Base-by-base conservation (phyloP, 1,284 basidiomycete species). In the Mycena sp. region DNA sequence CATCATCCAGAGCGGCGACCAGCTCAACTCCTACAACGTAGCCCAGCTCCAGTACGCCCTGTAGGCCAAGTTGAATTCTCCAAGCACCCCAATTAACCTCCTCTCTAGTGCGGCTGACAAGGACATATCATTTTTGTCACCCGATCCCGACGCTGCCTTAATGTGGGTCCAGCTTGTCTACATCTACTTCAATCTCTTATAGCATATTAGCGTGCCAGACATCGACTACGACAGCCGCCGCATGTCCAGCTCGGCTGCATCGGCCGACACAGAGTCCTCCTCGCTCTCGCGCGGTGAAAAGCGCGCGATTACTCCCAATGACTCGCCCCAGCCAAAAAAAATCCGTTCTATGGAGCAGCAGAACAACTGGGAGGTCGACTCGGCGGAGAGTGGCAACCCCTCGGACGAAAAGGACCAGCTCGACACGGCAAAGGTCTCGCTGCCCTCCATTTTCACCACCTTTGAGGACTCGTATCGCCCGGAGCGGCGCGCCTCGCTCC, bases 371-470 rank as follows among this genome's bases (percentile, higher is more conserved):
- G 79, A 81, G 34, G 78, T 81, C 14, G 80, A 79, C 69, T 75
- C 72, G 55, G 57, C 79, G 22, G 74, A 78, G 5, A 77, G 74
- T 63, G 69, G 71, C 60, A 34, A 65, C 72, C 60, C 38, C 38
- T 44, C 50, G 46, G 78, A 82, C 72, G 80, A 84, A 73, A 83
- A 83, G 67, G 72, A 79, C 83, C 74, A 25, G 22, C 66, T 68
- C 50, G 86, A 87, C 74, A 80, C 84, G 67, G 80, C 84, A 65
- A 90, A 89, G 79, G 90, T 93, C 67, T 90, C 91, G 80, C 85
- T 93, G 10, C 92, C 92, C 5, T 92, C 91, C 74, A 90, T 93
- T 75, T 91, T 90, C 74, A 86, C 88, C 46, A 85, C 89, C 34
- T 90, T 93, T 75, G 88, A 89, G 78, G 91, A 91, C 78, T 83